Base-by-base conservation (phyloP, 805 yeast species). In the Kodamaea neixiangensis region DNA sequence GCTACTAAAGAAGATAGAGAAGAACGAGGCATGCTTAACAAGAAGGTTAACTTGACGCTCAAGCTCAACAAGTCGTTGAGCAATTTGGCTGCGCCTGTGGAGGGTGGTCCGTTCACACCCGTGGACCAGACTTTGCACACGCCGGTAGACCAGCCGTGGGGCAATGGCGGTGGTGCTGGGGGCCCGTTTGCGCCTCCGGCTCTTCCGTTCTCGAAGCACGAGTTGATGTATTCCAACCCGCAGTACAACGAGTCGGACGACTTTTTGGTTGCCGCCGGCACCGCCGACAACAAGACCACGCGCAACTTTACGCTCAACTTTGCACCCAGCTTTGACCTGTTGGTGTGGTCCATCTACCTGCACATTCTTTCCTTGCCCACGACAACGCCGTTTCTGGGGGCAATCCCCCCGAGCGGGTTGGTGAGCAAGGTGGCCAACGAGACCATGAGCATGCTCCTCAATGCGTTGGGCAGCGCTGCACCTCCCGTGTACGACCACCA, bases 351-450 rank as follows among this genome's bases (percentile, higher is more conserved):
- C 29, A 52, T 68, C 7, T 74, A 73, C 58, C 60, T 65, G 22
- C 65, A 69, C 43, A 58, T 72, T 38, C 58, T 73, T 44, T 64
- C 70, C 31, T 67, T 71, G 40, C 79, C 79, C 39, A 74, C 79
- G 17, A 73, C 78, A 2, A 73, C 78, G 17, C 79, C 79, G 10
- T 74, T 74, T 46, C 66, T 67, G 62, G 79, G 79, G 1, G 44
- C 54, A 10, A 61, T 67, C 7, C 79, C 79, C 14, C 79, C 79
- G 2, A 71, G 74, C 59, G 79, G 79, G 1, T 60, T 74, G 46
- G 77, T 69, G 18, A 68, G 75, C 37, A 69, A 67, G 52, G 76
- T 73, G n/a, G 77, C 77, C 31, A 68, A 68, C 54, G 78, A 74
- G 52, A 69, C 73, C 7, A 63, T 73, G 69, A 54, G 48, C 35